A percentile compares a stretch with the other conserved stretches of the same genome.
Conservation (phyloP, 768 basidiomycete genomes). For the Clitopilus hobsonii region DNA sequence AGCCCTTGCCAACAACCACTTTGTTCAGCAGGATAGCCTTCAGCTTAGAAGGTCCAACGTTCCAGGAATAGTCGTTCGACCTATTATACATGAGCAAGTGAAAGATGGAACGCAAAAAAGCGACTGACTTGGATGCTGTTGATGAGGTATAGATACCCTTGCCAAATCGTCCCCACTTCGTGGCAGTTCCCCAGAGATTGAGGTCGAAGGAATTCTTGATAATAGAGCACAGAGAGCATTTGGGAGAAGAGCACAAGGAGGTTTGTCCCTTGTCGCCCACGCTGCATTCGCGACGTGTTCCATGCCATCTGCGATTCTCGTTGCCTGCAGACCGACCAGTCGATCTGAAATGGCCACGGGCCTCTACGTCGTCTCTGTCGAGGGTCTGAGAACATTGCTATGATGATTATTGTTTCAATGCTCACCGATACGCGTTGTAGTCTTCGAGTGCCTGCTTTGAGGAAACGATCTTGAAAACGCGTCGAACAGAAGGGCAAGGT, state of each 20-base stretch:
- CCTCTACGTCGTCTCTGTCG: conserved; percentile 49
- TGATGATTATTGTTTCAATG: neutral
- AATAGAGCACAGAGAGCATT: conserved; percentile 62
- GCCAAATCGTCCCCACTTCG: conserved; percentile 71
- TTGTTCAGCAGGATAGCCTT: conserved; percentile 71
- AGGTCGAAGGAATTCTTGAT: conserved; percentile 62
- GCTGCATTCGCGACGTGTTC: conserved; percentile 62
- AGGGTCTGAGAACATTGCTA: neutral
- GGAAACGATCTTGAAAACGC: conserved; percentile 60
- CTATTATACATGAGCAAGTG: conserved; percentile 17
- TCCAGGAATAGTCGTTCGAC: conserved; percentile 68
- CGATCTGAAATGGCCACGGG: conserved; percentile 51
- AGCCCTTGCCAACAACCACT: conserved; percentile 69
- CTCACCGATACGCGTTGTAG: conserved; percentile 61
- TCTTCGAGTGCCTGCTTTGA: conserved; percentile 42
- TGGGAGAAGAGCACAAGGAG: conserved; percentile 47
- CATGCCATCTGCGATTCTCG: conserved; percentile 74
- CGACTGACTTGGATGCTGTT: conserved; percentile 63
- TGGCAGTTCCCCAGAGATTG: conserved; percentile 61
- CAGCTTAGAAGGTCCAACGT: conserved; percentile 45
- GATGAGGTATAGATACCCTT: conserved; percentile 71
- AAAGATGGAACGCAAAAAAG: neutral
- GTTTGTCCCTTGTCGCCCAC: conserved; percentile 59
- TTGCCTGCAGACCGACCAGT: conserved; percentile 58
- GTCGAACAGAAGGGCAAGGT: conserved; percentile 51